Conservation (phyloP, 768 basidiomycete species). For the Tulasnella sp. region DNA sequence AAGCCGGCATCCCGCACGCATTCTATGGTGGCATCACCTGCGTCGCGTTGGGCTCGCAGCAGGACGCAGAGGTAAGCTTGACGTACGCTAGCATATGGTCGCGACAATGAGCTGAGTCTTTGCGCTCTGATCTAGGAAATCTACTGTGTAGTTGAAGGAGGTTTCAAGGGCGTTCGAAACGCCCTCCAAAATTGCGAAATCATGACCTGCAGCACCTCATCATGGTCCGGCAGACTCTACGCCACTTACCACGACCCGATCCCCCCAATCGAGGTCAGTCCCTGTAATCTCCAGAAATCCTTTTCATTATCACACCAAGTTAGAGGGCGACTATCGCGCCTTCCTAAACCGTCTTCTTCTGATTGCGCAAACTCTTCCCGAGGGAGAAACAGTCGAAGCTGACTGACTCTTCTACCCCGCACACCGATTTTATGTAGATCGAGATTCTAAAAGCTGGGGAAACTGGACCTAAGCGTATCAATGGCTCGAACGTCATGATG, state of each 20-base stretch:
- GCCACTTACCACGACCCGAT: constrained; percentile 65
- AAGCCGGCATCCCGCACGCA: constrained; percentile 58
- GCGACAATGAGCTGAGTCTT: neutral
- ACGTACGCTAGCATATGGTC: too few species aligned
- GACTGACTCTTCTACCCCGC: neutral
- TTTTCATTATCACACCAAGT: neutral
- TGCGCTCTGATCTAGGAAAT: too few species aligned
- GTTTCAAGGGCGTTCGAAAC: constrained; percentile 74
- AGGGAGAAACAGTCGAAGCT: too few species aligned
- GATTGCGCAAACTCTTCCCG: too few species aligned
- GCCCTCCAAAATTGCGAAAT: constrained; percentile 54
- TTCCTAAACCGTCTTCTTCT: neutral
- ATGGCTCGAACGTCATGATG: constrained; percentile 54
- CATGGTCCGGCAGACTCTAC: constrained; percentile 81
- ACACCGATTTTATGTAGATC: constrained; percentile 7
- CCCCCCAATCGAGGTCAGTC: constrained; percentile 62
- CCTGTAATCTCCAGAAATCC: neutral
- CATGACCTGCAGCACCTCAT: constrained; percentile 57
- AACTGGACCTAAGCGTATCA: constrained; percentile 48
- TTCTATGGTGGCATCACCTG: constrained; percentile 69
- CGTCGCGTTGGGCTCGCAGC: constrained; percentile 54
- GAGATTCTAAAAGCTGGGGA: constrained; percentile 18
- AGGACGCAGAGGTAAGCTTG: constrained; percentile 52
- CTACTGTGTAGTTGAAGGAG: constrained; percentile 71
- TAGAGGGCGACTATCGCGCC: neutral